Evolutionary conservation across 1,284 basidiomycete genomes (phyloP).

Genomic region (Xerocomus nothofagi): DNA sequence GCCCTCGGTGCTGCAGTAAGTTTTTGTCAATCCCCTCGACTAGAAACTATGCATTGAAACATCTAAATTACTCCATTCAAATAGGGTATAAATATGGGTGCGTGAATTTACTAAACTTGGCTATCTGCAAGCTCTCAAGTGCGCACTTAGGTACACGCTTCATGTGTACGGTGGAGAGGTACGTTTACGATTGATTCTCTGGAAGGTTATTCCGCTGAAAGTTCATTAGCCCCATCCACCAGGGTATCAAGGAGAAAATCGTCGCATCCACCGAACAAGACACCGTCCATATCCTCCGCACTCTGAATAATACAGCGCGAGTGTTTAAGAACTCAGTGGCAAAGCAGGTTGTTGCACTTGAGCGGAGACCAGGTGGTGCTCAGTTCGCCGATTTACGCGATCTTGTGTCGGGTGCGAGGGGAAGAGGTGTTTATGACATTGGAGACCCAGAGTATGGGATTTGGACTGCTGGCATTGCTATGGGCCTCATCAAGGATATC

Average conservation of each 20-base stretch:
- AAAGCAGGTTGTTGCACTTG: slow-evolving; percentile 79
- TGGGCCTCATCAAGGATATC: slow-evolving; percentile 87
- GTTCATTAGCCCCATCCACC: slow-evolving; percentile 71
- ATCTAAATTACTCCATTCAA: neutral
- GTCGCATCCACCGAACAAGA: slow-evolving; percentile 81
- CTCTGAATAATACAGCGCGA: slow-evolving; percentile 82
- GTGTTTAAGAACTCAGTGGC: slow-evolving; percentile 88
- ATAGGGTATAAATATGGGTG: slow-evolving; percentile 86
- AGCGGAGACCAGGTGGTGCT: slow-evolving; percentile 78
- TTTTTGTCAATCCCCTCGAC: slow-evolving; percentile 13
- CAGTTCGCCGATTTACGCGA: slow-evolving; percentile 86
- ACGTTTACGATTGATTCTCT: slow-evolving; percentile 7
- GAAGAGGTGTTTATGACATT: slow-evolving; percentile 77
- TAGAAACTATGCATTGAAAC: neutral
- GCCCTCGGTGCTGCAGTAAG: slow-evolving; percentile 80
- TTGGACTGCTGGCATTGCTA: slow-evolving; percentile 78
- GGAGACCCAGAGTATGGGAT: slow-evolving; percentile 89
- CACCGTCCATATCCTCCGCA: slow-evolving; percentile 88
- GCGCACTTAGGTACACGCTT: slow-evolving; percentile 69
- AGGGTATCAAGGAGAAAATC: slow-evolving; percentile 89
- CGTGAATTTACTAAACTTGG: slow-evolving; percentile 16
- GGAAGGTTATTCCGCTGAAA: neutral
- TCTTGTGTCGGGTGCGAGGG: slow-evolving; percentile 80
- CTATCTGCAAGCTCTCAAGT: slow-evolving; percentile 1
- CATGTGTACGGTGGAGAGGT: slow-evolving; percentile 82